These are phyloP conservation scores for Medicago lupulina DNA, from an alignment of 306 rosid species.

Conservation along the genomic window DNA sequence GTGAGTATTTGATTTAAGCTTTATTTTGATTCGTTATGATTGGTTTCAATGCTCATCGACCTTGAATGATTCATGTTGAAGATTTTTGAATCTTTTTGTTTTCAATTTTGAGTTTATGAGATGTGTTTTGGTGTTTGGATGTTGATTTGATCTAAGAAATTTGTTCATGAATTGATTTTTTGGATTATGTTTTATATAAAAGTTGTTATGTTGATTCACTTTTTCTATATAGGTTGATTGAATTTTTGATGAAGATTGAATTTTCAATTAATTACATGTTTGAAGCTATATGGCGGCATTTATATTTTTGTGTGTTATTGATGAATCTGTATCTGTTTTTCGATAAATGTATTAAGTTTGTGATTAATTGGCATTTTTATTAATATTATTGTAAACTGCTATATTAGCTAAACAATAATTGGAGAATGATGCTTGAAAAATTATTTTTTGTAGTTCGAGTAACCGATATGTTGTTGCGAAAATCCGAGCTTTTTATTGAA, in stretches of 20 bases:
- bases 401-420: not conserved
- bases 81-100: not conserved
- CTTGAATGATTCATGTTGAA: conserved; percentile 32
- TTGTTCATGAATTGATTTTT: not conserved
- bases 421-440: not conserved
- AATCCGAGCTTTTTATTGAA: conserved; percentile 36
- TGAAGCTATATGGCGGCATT: not conserved
- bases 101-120: conserved; percentile 17
- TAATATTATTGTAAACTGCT: not conserved
- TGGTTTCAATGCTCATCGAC: conserved; percentile 24
- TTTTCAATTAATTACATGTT: conserved; percentile 3
- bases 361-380: conserved; percentile 16
- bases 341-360: conserved; percentile 14
- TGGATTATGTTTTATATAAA: not conserved
- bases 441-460: conserved; percentile 6
- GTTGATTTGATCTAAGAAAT: conserved; percentile 32
- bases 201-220: not conserved
- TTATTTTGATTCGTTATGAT: not conserved
- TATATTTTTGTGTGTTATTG: not conserved
- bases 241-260: not conserved
- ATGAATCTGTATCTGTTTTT: conserved; percentile 1
- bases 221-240: conserved; percentile 17
- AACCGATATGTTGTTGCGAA: conserved; percentile 8
- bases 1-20: conserved; percentile 7
- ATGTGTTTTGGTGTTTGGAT: conserved; percentile 18